Conservation (phyloP, 2,329 filamentous ascomycete species). For the Monosporascus sp. region DNA sequence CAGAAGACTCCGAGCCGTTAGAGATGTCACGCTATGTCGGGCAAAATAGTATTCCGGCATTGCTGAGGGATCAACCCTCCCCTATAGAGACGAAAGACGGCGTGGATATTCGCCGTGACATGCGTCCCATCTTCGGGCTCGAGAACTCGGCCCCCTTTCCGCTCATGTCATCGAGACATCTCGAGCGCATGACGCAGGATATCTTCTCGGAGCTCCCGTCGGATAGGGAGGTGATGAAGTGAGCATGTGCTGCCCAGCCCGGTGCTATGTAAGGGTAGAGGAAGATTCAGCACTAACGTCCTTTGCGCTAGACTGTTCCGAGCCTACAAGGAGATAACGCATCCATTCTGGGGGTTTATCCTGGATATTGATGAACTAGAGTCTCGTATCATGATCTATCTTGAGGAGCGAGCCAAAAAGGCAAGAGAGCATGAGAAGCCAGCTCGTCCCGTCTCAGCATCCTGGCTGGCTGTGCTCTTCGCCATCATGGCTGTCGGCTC, state of each 20-base stretch:
- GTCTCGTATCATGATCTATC: constrained; percentile 58
- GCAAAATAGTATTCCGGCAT: constrained; percentile 63
- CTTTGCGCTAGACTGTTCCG: constrained; percentile 49
- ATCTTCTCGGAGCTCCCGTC: constrained; percentile 59
- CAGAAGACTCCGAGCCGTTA: constrained; percentile 49
- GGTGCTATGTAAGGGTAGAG: not conserved
- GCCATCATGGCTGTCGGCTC: constrained; percentile 61
- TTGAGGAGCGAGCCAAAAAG: constrained; percentile 58
- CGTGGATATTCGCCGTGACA: constrained; percentile 58
- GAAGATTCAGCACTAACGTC: not conserved
- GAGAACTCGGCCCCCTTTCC: constrained; percentile 64
- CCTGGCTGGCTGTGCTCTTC: constrained; percentile 63
- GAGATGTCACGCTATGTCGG: constrained; percentile 58
- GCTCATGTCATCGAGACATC: constrained; percentile 59
- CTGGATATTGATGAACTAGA: constrained; percentile 63
- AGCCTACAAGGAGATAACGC: constrained; percentile 62
- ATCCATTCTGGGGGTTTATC: constrained; percentile 65
- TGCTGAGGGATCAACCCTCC: constrained; percentile 57
- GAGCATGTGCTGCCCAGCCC: constrained; percentile 20
- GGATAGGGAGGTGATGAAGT: constrained; percentile 64
- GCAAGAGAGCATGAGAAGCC: constrained; percentile 41
- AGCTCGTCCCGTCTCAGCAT: constrained; percentile 52
- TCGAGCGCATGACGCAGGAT: constrained; percentile 55
- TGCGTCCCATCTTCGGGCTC: constrained; percentile 60
- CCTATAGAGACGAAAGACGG: constrained; percentile 47